A percentile compares a stretch with the other conserved stretches of the same genome.
phyloP scores from a whole-genome alignment of 495 filamentous ascomycete species.

The Penicillium goetzii region DNA sequence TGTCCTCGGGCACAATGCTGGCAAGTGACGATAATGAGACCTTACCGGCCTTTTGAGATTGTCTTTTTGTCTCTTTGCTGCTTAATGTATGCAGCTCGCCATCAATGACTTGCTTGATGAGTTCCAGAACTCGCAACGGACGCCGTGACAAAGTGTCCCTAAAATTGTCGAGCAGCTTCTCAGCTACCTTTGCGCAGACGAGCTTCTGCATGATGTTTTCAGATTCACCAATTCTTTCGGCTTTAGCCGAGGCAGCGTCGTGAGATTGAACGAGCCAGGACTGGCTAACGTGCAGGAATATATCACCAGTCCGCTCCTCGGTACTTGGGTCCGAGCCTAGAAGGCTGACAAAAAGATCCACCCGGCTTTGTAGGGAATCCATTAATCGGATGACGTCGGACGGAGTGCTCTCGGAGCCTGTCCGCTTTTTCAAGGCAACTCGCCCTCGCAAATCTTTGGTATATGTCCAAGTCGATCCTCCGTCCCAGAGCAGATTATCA shows the following conservation, averaged over 20 bases:
- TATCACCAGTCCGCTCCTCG: conserved; percentile 60
- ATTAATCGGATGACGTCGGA: conserved; percentile 46
- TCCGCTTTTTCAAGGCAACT: conserved; percentile 42
- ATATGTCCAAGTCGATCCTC: conserved; percentile 54
- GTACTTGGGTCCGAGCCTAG: conserved; percentile 54
- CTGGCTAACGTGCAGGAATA: conserved; percentile 67
- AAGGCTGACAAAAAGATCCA: conserved; percentile 58
- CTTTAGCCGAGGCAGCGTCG: not conserved
- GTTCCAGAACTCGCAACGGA: conserved; percentile 63
- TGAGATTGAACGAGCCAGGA: conserved; percentile 57
- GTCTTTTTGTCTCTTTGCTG: conserved; percentile 11
- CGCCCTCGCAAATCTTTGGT: conserved; percentile 31
- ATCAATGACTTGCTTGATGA: conserved; percentile 62
- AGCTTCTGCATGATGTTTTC: conserved; percentile 53
- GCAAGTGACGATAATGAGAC: conserved; percentile 45
- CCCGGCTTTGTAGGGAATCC: conserved; percentile 43
- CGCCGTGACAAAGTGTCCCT: conserved; percentile 68
- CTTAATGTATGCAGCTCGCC: conserved; percentile 34
- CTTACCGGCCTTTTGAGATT: conserved; percentile 18
- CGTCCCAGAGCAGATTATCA: conserved; percentile 58
- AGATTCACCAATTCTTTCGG: conserved; percentile 36
- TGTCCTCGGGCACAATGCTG: conserved; percentile 36
- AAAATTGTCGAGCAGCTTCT: conserved; percentile 67
- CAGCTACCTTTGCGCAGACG: conserved; percentile 63
- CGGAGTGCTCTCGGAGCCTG: conserved; percentile 11